Evolutionary conservation across 2,329 filamentous ascomycete genomes (phyloP), one percentile per base, ranked within the genome.

Genomic region (Fusarium concolor): DNA sequence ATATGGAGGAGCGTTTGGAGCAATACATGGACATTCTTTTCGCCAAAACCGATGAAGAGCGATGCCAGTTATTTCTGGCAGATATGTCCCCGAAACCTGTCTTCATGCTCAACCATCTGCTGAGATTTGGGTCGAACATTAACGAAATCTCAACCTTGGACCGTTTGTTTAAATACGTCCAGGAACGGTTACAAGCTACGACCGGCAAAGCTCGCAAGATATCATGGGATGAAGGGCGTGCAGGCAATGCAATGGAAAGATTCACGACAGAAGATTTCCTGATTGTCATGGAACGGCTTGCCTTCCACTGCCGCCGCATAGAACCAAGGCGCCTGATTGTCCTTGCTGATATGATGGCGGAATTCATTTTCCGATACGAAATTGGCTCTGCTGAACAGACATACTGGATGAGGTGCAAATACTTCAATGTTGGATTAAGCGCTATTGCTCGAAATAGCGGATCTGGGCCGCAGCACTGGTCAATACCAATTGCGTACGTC

Each of bases 281-380:
- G 28, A 53, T 67, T 17, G 60, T 73, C 18, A 68, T 77, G 63
- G 56, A 68, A 15, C 53, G 75, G 14, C 67, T 80, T 10, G 70
- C 71, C 20, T 56, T 68, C 18, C 78, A 79, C 47, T 77, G 76
- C 42, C 67, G 74, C 18, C 72, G 76, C 10, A 53, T 78, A 33
- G 78, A 80, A 52, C 76, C 78, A 9, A 74, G 78, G 38, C 66
- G 78, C 12, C 57, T 79, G 14, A 60, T 76, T n/a, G 71, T 71
- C 20, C 57, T 80, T 45, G 77, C 76, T 3, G 69, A 74, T 2
- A 49, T 71, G 10, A 72, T 74, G 9, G 70, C 72, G 7, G 62
- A 64, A 28, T 75, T 75, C n/a, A 74, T 80, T 11, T 59, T 64
- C 52, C 54, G 60, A 9, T 62, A 74, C 18, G 43, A 70, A 31